phyloP scores from a whole-genome alignment of 148 eudicot species.

The Nepenthes mirabilis region DNA sequence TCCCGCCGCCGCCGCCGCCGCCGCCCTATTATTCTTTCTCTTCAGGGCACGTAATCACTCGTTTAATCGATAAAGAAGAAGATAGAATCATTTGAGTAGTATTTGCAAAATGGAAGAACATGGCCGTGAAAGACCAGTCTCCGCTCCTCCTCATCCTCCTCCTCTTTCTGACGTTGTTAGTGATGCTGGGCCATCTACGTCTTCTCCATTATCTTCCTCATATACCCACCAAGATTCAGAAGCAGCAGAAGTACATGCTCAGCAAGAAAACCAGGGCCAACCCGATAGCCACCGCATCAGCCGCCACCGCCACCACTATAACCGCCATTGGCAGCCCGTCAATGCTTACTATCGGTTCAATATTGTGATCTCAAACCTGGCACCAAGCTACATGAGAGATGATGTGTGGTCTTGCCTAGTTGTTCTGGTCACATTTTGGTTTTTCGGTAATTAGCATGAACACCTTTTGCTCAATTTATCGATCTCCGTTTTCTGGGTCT shows the following conservation, averaged over 20 bases:
- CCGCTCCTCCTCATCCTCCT: constrained; percentile 1
- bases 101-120: constrained; percentile 18
- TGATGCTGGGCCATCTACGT: constrained; percentile 4
- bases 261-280: too few relatives aligned
- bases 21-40: not conserved
- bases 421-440: constrained; percentile 50
- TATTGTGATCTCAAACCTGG: not conserved
- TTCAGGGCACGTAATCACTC: not conserved
- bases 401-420: constrained; percentile 52
- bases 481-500: not conserved
- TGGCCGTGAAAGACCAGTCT: not conserved
- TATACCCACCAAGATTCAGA: constrained; percentile 7
- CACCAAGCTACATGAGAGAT: constrained; percentile 14
- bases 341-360: too few relatives aligned
- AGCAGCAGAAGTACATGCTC: constrained; percentile 7
- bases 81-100: not conserved
- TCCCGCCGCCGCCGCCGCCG: not conserved
- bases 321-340: too few relatives aligned
- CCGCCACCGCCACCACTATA: too few relatives aligned
- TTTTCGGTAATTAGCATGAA: constrained; percentile 32
- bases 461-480: not conserved
- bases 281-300: too few relatives aligned
- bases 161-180: not conserved
- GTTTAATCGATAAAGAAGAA: not conserved
- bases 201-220: constrained; percentile 10